Evolutionary conservation across 257 asterid species (phyloP).

Genomic region (Plantago elongata): DNA sequence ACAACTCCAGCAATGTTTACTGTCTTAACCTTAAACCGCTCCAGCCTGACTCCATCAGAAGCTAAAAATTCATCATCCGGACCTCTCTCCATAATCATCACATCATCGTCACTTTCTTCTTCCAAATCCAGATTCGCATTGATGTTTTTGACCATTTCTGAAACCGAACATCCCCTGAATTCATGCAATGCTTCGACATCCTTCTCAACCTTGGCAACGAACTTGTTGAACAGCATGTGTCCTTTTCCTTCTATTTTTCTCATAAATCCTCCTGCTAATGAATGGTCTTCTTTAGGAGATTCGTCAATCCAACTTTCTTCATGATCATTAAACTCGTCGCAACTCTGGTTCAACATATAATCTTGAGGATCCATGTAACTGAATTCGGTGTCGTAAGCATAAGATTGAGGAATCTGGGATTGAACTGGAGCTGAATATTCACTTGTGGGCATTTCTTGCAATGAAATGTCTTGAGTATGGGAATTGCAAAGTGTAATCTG

Average conservation of each 20-base stretch:
- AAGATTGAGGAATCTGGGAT: slow-evolving; percentile 8
- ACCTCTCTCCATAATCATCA: slow-evolving; percentile 19
- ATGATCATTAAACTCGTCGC: background rate
- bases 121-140: slow-evolving; percentile 10
- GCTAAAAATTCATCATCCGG: background rate
- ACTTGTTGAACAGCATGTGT: slow-evolving; percentile 23
- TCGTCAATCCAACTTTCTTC: background rate
- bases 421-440: background rate
- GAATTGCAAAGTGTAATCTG: too few species aligned
- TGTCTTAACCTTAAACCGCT: slow-evolving; percentile 19
- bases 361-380: background rate
- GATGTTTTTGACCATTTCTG: slow-evolving; percentile 23
- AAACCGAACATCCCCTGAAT: slow-evolving; percentile 1
- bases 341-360: background rate
- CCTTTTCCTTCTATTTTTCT: slow-evolving; percentile 27
- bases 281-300: background rate
- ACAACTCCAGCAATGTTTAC: slow-evolving; percentile 19
- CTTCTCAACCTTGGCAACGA: slow-evolving; percentile 19
- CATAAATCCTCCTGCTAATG: slow-evolving; percentile 6
- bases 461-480: background rate
- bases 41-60: slow-evolving; percentile 9
- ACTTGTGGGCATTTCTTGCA: background rate
- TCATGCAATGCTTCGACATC: slow-evolving; percentile 24
- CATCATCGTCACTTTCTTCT: background rate
- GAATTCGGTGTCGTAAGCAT: background rate